A percentile compares a stretch with the other conserved stretches of the same genome.
phyloP scores from a whole-genome alignment of 441 rosid species.

The Mallotus repandus region DNA sequence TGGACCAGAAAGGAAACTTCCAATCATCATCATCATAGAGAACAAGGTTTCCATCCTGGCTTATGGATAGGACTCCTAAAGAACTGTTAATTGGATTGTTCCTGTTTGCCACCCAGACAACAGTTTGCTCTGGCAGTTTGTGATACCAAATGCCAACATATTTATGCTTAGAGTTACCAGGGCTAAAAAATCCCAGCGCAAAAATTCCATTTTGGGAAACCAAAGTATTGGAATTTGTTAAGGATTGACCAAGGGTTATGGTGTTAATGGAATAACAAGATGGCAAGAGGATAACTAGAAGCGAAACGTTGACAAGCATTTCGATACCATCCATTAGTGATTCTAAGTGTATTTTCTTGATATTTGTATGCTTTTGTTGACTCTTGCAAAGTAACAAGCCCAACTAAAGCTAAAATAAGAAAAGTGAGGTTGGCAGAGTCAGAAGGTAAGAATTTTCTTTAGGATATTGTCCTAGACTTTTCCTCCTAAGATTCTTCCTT shows the following conservation, averaged over 20 bases:
- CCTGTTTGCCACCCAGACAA: conserved; percentile 38
- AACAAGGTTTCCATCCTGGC: conserved; percentile 24
- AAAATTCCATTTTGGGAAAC: conserved; percentile 7
- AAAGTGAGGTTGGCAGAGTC: too few species aligned
- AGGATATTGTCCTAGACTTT: too few species aligned
- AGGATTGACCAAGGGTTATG: neutral
- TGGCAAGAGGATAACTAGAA: conserved; percentile 2
- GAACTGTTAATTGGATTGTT: conserved; percentile 27
- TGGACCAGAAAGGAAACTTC: conserved; percentile 32
- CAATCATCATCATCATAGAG: neutral
- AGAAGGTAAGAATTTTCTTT: too few species aligned
- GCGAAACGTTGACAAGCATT: conserved; percentile 4
- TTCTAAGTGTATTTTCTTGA: neutral
- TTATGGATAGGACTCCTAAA: conserved; percentile 17
- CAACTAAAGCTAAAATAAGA: neutral
- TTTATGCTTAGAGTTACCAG: neutral
- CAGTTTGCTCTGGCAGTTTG: conserved; percentile 13
- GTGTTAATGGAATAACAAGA: neutral
- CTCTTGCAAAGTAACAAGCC: neutral
- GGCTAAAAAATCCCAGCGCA: conserved; percentile 17
- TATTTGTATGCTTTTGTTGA: neutral
- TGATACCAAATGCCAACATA: conserved; percentile 34
- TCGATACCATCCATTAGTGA: neutral
- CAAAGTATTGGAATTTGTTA: neutral
- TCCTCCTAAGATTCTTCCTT: too few species aligned